These are phyloP conservation scores for Gynandropsis gynandra DNA, from an alignment of 345 rosid genomes.

Conservation along the genomic window DNA sequence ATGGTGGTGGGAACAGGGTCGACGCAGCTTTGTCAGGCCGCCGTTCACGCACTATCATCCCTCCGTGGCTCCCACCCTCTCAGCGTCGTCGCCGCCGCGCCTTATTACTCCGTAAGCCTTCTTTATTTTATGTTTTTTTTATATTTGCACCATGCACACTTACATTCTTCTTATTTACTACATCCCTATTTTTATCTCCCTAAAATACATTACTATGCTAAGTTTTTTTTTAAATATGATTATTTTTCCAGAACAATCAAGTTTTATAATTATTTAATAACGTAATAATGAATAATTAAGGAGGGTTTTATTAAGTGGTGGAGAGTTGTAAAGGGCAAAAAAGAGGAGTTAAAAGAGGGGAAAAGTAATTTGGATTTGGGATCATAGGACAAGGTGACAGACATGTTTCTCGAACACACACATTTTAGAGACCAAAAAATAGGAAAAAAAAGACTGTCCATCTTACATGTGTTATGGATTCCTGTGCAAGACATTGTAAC, in stretches of 20 bases:
- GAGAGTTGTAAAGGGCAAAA: not conserved
- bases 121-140: no score
- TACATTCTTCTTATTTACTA: constrained; percentile 12
- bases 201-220: no score
- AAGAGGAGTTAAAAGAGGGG: constrained; percentile 10
- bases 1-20: constrained; percentile 87
- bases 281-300: no score
- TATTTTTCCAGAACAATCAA: no score
- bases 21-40: constrained; percentile 68
- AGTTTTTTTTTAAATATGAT: no score
- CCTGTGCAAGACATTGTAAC: constrained; percentile 37
- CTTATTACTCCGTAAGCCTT: constrained; percentile 72
- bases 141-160: no score
- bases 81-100: constrained; percentile 79
- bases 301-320: not conserved
- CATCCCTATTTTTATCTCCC: not conserved
- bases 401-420: constrained; percentile 52
- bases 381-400: constrained; percentile 39
- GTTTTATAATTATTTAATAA: no score
- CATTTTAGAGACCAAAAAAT: not conserved
- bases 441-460: constrained; percentile 24
- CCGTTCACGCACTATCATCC: constrained; percentile 62
- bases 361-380: constrained; percentile 14
- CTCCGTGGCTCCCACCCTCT: constrained; percentile 39
- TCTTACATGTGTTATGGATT: constrained; percentile 28